A percentile compares a stretch with the other conserved stretches of the same genome.
Evolutionary conservation across 2,329 filamentous ascomycete genomes (phyloP).

Genomic region (Xylariaceae sp.): DNA sequence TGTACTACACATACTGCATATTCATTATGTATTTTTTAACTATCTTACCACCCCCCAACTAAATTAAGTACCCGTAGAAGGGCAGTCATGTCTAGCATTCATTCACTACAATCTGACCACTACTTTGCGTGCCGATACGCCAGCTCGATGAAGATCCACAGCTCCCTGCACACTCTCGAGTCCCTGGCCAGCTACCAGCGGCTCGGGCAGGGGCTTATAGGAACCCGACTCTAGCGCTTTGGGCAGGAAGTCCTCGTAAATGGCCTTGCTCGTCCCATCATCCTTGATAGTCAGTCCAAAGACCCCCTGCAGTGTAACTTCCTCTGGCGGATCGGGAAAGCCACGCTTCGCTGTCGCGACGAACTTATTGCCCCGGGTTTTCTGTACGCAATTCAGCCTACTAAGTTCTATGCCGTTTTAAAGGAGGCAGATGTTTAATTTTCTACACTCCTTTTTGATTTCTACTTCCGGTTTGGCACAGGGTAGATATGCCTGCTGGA

Average conservation of each 20-base stretch:
- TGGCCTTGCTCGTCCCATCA: constrained; percentile 36
- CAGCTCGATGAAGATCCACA: constrained; percentile 44
- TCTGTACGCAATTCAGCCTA: constrained; percentile 26
- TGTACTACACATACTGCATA: no score
- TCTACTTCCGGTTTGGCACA: no score
- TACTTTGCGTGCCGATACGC: constrained; percentile 51
- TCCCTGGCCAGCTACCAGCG: constrained; percentile 48
- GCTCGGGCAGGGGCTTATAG: constrained; percentile 47
- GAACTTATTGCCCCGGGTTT: constrained; percentile 32
- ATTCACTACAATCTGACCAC: constrained; percentile 40
- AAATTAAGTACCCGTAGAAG: no score
- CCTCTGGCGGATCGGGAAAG: constrained; percentile 36
- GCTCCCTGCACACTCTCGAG: constrained; percentile 50
- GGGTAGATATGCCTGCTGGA: no score
- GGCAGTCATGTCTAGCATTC: no score
- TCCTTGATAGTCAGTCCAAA: constrained; percentile 33
- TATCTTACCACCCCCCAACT: no score
- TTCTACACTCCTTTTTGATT: no score
- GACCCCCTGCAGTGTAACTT: constrained; percentile 35
- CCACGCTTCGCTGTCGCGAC: constrained; percentile 37
- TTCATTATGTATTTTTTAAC: no score
- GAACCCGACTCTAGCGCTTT: constrained; percentile 44
- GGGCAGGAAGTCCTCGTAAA: constrained; percentile 49
- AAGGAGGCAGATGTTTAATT: no score
- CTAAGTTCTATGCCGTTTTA: background rate